These are phyloP conservation scores for Trichomonascaceae sp. DNA, from an alignment of 1,139 yeast species.

Conservation along the genomic window DNA sequence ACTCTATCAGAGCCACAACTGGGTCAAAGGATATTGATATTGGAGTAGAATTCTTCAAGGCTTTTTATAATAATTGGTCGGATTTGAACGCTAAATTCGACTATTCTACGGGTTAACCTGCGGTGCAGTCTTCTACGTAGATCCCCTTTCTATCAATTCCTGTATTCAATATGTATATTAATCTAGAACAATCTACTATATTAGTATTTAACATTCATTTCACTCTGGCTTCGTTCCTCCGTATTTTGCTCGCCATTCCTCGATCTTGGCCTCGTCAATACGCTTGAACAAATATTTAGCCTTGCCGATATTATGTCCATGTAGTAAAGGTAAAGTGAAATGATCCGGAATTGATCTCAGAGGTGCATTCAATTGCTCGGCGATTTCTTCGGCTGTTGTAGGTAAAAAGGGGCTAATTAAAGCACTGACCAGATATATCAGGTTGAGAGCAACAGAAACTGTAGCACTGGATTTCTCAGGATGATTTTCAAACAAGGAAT, in stretches of 20 bases:
- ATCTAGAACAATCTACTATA: not conserved
- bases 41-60: slow-evolving; percentile 58
- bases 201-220: not conserved
- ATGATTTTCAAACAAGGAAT: slow-evolving; percentile 64
- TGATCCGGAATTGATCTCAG: slow-evolving; percentile 68
- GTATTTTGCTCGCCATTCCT: slow-evolving; percentile 77
- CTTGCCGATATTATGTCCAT: slow-evolving; percentile 85
- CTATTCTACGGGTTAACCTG: slow-evolving; percentile 16
- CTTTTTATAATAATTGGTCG: slow-evolving; percentile 59
- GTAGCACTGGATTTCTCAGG: slow-evolving; percentile 90
- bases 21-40: slow-evolving; percentile 66
- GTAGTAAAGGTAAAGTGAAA: slow-evolving; percentile 60
- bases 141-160: no score
- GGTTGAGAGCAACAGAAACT: slow-evolving; percentile 83
- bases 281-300: slow-evolving; percentile 88
- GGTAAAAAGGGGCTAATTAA: slow-evolving; percentile 88
- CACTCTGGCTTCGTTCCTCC: slow-evolving; percentile 43
- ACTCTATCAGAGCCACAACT: slow-evolving; percentile 68
- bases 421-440: slow-evolving; percentile 77
- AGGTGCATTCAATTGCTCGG: slow-evolving; percentile 79
- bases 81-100: slow-evolving; percentile 38
- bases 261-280: slow-evolving; percentile 85
- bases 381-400: slow-evolving; percentile 62
- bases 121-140: not conserved
- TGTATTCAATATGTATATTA: not conserved